phyloP scores from a whole-genome alignment of 2,329 filamentous ascomycete genomes.

The Ciborinia camelliae region DNA sequence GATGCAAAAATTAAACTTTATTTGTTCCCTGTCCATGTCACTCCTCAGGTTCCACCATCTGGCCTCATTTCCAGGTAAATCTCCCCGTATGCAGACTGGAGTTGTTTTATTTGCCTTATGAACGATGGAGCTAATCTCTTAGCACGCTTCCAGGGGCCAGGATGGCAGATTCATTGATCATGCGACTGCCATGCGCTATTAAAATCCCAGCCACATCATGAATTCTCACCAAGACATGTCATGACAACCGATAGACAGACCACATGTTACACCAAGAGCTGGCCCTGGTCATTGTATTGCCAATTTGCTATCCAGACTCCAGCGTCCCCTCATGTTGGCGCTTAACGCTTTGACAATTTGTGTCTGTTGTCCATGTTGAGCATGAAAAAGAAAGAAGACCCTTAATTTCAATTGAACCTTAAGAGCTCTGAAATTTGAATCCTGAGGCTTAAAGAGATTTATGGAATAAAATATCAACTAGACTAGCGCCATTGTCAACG shows the following conservation, averaged over 20 bases:
- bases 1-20: not conserved
- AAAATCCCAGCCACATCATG: not conserved
- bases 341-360: not conserved
- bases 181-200: conserved; percentile 11
- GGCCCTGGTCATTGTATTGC: not conserved
- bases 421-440: not conserved
- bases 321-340: not conserved
- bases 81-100: conserved; percentile 4
- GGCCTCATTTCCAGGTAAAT: not conserved
- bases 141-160: conserved; percentile 13
- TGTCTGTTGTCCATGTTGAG: not conserved
- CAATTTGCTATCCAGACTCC: too few relatives aligned
- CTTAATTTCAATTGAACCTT: not conserved
- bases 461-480: not conserved
- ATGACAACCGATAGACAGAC: not conserved
- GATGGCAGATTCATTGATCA: conserved; percentile 15
- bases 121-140: conserved; percentile 1
- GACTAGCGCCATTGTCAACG: not conserved
- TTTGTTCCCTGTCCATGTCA: not conserved
- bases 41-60: not conserved
- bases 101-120: conserved; percentile 13
- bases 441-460: not conserved
- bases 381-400: conserved; percentile 3
- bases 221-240: not conserved
- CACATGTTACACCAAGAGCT: not conserved